phyloP scores from a whole-genome alignment of 1,284 basidiomycete species.

The Wolfiporia cocos region DNA sequence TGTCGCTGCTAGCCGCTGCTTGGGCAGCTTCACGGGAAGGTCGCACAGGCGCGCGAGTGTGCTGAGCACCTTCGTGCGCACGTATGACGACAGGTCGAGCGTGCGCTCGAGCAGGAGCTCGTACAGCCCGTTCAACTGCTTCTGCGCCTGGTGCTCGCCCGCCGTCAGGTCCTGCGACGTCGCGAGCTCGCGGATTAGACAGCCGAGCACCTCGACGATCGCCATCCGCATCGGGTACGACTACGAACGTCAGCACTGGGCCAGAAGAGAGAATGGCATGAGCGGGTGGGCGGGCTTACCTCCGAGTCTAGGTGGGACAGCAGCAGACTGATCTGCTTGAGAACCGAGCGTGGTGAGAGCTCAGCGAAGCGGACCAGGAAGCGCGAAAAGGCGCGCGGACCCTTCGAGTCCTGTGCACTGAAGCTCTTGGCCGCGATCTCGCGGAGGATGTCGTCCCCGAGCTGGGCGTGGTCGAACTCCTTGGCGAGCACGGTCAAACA shows the following conservation, averaged over 20 bases:
- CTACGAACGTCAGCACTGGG: constrained; percentile 32
- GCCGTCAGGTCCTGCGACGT: constrained; percentile 47
- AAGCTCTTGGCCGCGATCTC: constrained; percentile 82
- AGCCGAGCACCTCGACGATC: constrained; percentile 81
- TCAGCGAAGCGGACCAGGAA: constrained; percentile 87
- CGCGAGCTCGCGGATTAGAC: constrained; percentile 76
- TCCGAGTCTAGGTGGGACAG: constrained; percentile 90
- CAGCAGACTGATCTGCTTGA: constrained; percentile 88
- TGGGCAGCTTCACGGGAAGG: constrained; percentile 80
- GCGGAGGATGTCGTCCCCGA: constrained; percentile 87
- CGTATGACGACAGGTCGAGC: constrained; percentile 87
- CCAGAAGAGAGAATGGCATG: background rate
- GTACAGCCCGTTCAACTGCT: constrained; percentile 82
- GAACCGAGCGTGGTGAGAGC: constrained; percentile 76
- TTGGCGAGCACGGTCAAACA: constrained; percentile 76
- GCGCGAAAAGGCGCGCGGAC: constrained; percentile 78
- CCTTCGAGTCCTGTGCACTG: constrained; percentile 80
- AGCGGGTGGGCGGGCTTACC: constrained; percentile 34
- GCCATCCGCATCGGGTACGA: constrained; percentile 96
- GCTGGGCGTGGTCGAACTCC: constrained; percentile 86
- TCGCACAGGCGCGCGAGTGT: constrained; percentile 73
- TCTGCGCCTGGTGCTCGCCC: constrained; percentile 59
- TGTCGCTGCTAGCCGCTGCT: constrained; percentile 77
- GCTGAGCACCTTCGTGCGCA: constrained; percentile 82
- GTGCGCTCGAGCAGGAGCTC: constrained; percentile 83